Evolutionary conservation across 768 basidiomycete species (phyloP), one percentile per base, ranked within the genome.

Genomic region (Erythrobasidium yunnanense): DNA sequence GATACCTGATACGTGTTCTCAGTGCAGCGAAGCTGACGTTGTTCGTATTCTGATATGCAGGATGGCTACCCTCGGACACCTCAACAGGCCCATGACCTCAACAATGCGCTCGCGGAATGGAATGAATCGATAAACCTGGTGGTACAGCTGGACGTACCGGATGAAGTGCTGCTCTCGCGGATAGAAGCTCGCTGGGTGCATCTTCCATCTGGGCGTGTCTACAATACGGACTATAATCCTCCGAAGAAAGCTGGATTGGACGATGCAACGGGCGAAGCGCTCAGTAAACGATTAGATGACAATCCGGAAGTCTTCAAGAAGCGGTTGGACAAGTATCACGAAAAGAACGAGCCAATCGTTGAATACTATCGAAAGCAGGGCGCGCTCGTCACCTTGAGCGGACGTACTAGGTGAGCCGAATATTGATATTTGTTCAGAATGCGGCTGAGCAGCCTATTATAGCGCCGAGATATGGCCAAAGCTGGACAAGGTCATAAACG

Each of bases 21-120:
- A 56, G n/a, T n/a, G n/a, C n/a, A n/a, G n/a, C n/a, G n/a, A n/a
- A n/a, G n/a, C n/a, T n/a, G n/a, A n/a, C n/a, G n/a, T n/a, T n/a
- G n/a, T n/a, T n/a, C n/a, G n/a, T n/a, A n/a, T n/a, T n/a, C n/a
- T n/a, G n/a, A n/a, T n/a, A n/a, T n/a, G 25, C 52, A 55, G 53
- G 91, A 93, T 70, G 91, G 91, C 29, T 92, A 93, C 73, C 91
- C 91, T 55, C 84, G 90, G 35, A 93, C 90, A 11, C 77, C 90
- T 1, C 83, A 80, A n/a, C 90, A 93, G 75, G 89, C 86, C 2
- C 79, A 83, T 74, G 79, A 90, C 49, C 80, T 93, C 7, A 87
- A 92, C 77, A 78, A 79, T 20, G 83, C 88, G 75, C 81, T 92
- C 46, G 53, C 49, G 55, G 80, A 81, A 86, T 87, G 70, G 34